Evolutionary conservation across 352 stramenopile genomes (phyloP), one percentile per base, ranked within the genome.

Genomic region (Pythium brachiatum): DNA sequence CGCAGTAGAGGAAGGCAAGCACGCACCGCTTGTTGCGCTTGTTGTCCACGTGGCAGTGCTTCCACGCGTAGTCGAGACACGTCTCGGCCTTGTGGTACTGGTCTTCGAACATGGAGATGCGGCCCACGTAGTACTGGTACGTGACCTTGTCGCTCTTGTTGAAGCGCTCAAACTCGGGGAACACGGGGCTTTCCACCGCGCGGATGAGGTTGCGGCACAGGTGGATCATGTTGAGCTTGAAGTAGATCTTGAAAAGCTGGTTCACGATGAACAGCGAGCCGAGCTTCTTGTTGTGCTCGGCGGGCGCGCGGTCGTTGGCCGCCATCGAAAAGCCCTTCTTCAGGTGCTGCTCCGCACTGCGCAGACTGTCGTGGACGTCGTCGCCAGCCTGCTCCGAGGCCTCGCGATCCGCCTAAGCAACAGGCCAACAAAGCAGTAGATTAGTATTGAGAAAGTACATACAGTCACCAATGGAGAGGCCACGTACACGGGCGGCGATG

Each of bases 171-270:
- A 95, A 95, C 34, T 81, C 75, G 2, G 81, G 81, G 66, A 92
- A 90, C 39, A 79, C 83, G 16, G 84, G 78, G 21, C 86, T 81
- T 71, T 95, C 86, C 21, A 95, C 79, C 0, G 84, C 83, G 39
- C 83, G 83, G 32, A 98, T 92, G 51, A 98, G 75, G 74, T 98
- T 98, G 67, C 95, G 95, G 58, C 95, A 98, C 48, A 98, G 67
- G 64, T 97, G 81, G 58, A 98, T 94, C 68, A 95, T 98, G 64
- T 93, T 92, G 69, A 92, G 76, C 71, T 93, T 91, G 76, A 99
- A 99, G 80, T 99, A 99, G 76, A 98, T 98, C 68, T 96, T 97
- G 75, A 99, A 98, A 41, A 99, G 84, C 75, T 98, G 91, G 66
- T 98, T 98, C 47, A 97, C 94, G 71, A 98, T 95, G 62, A 95